Evolutionary conservation across 2,329 filamentous ascomycete genomes (phyloP), one percentile per base, ranked within the genome.

Genomic region (Fusarium goolgardi): DNA sequence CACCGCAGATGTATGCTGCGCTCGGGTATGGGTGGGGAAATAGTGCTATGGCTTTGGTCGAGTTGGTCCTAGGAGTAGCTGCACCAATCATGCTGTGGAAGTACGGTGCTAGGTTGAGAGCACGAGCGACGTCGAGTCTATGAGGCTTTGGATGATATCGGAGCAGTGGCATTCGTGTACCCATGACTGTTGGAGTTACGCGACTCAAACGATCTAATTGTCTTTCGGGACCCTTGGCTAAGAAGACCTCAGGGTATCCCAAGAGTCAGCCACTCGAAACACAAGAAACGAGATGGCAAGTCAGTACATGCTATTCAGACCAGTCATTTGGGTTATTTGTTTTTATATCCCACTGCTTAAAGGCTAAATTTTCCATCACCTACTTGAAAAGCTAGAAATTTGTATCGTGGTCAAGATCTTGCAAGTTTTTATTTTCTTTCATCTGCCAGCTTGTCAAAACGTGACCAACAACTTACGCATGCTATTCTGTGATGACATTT

Each of bases 11-110:
- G 70, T 81, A 80, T 35, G 35, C 66, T 6, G 58, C 53, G 0
- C 65, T 82, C 2, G 78, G 79, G 0, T 81, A 81, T 27, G 79
- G 79, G 3, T 80, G 78, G 77, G 75, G 78, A 0, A 81, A 80
- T 27, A 80, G 68, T 27, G 41, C 79, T 2, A 43, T 84, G 45
- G 81, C 77, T 0, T 75, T 82, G 18, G 67, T 76, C 0, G 73
- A 73, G 0, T 64, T 88, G 3, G 78, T 70, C 0, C 69, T 77
- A 29, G 73, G 58, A 5, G 69, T 78, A 31, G 80, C 81, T 1
- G 75, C 77, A 6, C 78, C 81, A 0, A 62, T 81, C 21, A 41
- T 81, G 5, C 34, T 85, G 11, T 84, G 79, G 81, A 70, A 66
- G 1, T 82, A 76, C 53, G 83, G 82, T 1, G 75, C 76, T 6